Evolutionary conservation across 1,284 basidiomycete genomes (phyloP), one percentile per base, ranked within the genome.

Genomic region (Quambalaria eucalypti): DNA sequence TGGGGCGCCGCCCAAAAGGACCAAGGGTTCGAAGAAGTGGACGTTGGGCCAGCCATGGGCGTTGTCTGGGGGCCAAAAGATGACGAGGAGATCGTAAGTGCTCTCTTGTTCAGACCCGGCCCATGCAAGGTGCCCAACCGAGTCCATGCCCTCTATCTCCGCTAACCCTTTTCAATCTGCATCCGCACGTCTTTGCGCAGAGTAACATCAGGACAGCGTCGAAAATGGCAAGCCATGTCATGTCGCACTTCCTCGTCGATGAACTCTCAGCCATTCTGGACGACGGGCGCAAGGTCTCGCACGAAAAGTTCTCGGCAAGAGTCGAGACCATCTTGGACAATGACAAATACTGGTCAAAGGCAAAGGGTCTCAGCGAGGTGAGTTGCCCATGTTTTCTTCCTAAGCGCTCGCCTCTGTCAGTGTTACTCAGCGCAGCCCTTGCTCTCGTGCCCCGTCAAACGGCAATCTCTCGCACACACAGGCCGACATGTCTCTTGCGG

Each of bases 251-350:
- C 76, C 86, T 93, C 55, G 87, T 88, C 42, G 81, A 85, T 39
- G 93, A 89, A 77, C 82, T 97, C 69, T 88, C 91, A 76, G 84
- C 84, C 3, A 89, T 95, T 69, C 82, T 97, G 39, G 93, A 98
- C 77, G 85, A 86, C 61, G 90, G 90, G 71, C 85, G 87, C 44
- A 88, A 88, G 74, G 87, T 95, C 50, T 83, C 88, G 0, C 93
- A 97, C 71, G 88, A 92, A 65, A 81, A 84, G 63, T 84, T 97
- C 51, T 84, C 88, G 1, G 82, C 83, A 30, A 84, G 87, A 70
- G 86, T 93, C 53, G 93, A 97, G 77, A 82, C 82, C 31, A 84
- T 89, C 56, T 81, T 96, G 59, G 93, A 78, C 84, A 86, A 48
- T 85, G 86, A 12, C 85, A 92, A 77, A 44, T 67, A 73, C 57